Conservation (phyloP, 176 grass and related monocot species). For the Juncus inflexus region DNA sequence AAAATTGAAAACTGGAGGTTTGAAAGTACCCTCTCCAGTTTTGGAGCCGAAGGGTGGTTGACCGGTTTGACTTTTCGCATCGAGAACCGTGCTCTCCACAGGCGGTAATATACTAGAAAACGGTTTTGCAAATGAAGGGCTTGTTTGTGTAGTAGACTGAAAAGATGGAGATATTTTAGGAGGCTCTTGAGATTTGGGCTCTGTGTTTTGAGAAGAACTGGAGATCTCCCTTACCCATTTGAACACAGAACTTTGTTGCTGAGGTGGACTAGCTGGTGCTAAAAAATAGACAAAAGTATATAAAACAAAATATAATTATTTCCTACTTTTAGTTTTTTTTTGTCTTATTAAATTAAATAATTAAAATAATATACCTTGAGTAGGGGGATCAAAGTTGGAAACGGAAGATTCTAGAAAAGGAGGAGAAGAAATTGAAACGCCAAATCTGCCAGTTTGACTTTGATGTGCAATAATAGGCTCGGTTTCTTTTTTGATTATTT, state of each 20-base stretch:
- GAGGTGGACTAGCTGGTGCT: slow-evolving; percentile 38
- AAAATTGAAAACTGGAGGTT: background rate
- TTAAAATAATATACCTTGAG: slow-evolving; percentile 40
- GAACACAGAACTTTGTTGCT: slow-evolving; percentile 58
- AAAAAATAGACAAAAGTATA: slow-evolving; percentile 13
- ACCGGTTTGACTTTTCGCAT: slow-evolving; percentile 10
- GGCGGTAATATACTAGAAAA: background rate
- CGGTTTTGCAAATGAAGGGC: slow-evolving; percentile 26
- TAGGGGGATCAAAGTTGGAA: slow-evolving; percentile 34
- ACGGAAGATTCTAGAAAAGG: slow-evolving; percentile 42
- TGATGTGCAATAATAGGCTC: slow-evolving; percentile 45
- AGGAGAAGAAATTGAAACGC: slow-evolving; percentile 18
- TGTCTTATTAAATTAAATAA: slow-evolving; percentile 18
- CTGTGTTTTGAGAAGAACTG: slow-evolving; percentile 36
- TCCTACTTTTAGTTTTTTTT: slow-evolving; percentile 13
- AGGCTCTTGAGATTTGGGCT: slow-evolving; percentile 42
- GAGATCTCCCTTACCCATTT: slow-evolving; percentile 71
- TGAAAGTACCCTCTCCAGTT: background rate
- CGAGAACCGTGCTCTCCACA: background rate
- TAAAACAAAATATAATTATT: background rate
- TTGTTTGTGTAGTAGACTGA: slow-evolving; percentile 17
- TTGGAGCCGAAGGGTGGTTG: background rate
- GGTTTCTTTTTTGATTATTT: slow-evolving; percentile 70
- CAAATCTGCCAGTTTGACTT: slow-evolving; percentile 33
- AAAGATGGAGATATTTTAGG: slow-evolving; percentile 41